These are phyloP conservation scores for Saccharomycopsis oosterbeekiorum DNA, from an alignment of 805 yeast genomes.

Conservation along the genomic window DNA sequence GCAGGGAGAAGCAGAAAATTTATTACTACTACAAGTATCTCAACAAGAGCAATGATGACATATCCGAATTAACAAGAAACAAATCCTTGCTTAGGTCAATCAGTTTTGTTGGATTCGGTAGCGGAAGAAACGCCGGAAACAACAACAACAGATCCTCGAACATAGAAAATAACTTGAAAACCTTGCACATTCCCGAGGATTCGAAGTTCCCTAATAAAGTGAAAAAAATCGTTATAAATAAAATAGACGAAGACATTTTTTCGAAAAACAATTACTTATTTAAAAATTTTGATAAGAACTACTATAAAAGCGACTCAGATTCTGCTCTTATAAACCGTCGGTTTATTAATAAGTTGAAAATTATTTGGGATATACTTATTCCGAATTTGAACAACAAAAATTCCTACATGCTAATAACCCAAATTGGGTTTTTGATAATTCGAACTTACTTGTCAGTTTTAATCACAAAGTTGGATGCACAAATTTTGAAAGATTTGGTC, in stretches of 20 bases:
- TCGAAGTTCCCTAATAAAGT: constrained; percentile 12
- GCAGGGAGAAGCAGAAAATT: constrained; percentile 14
- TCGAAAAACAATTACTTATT: constrained; percentile 13
- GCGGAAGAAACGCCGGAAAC: constrained; percentile 2
- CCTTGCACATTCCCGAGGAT: constrained; percentile 10
- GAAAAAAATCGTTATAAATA: constrained; percentile 16
- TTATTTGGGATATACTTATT: constrained; percentile 74
- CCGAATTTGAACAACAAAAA: constrained; percentile 65
- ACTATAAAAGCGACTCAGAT: background rate
- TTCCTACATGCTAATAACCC: constrained; percentile 53
- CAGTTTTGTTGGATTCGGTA: constrained; percentile 15
- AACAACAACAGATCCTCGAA: background rate
- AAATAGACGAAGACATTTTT: constrained; percentile 15
- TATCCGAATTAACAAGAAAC: constrained; percentile 6
- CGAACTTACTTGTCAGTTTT: constrained; percentile 82
- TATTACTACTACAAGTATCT: constrained; percentile 12
- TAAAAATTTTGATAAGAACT: constrained; percentile 13
- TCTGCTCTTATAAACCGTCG: constrained; percentile 36
- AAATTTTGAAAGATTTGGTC: constrained; percentile 79
- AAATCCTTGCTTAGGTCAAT: constrained; percentile 15
- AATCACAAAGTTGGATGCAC: constrained; percentile 87
- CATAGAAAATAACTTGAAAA: constrained; percentile 13
- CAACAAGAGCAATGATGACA: background rate
- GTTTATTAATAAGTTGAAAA: constrained; percentile 61
- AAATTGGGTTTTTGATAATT: constrained; percentile 62